Conservation (phyloP, 2,329 filamentous ascomycete genomes). For the Alternaria brassicicola region DNA sequence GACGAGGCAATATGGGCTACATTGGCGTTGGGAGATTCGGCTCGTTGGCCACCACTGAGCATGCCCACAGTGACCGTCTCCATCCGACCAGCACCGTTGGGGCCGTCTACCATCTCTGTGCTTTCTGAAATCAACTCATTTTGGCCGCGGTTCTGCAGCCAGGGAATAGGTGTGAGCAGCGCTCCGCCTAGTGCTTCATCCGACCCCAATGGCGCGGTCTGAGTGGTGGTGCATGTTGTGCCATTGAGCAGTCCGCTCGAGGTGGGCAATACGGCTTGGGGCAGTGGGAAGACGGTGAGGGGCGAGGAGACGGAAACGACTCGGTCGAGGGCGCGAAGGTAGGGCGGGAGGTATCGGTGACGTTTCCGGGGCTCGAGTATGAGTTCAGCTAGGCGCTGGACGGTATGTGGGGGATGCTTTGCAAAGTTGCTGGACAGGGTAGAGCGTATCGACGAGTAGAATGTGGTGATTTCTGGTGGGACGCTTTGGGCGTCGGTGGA, state of each 20-base stretch:
- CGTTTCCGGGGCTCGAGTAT: slow-evolving; percentile 76
- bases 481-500: slow-evolving; percentile 35
- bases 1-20: slow-evolving; percentile 41
- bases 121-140: slow-evolving; percentile 72
- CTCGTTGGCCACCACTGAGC: slow-evolving; percentile 23
- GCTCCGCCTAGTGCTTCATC: slow-evolving; percentile 92
- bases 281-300: slow-evolving; percentile 81
- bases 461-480: slow-evolving; percentile 40
- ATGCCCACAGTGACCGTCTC: slow-evolving; percentile 81
- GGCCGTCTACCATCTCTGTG: slow-evolving; percentile 80
- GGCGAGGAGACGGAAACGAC: slow-evolving; percentile 88
- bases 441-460: slow-evolving; percentile 45
- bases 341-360: slow-evolving; percentile 81
- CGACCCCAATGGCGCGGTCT: slow-evolving; percentile 65
- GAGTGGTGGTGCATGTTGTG: slow-evolving; percentile 51
- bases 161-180: slow-evolving; percentile 90
- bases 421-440: slow-evolving; percentile 72
- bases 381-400: slow-evolving; percentile 90
- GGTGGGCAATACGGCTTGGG: slow-evolving; percentile 61
- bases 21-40: slow-evolving; percentile 12
- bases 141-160: slow-evolving; percentile 65
- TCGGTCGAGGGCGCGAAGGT: slow-evolving; percentile 88
- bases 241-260: slow-evolving; percentile 67
- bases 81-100: slow-evolving; percentile 77
- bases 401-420: slow-evolving; percentile 82